Conservation (phyloP, 495 filamentous ascomycete species). For the Cudoniella acicularis region DNA sequence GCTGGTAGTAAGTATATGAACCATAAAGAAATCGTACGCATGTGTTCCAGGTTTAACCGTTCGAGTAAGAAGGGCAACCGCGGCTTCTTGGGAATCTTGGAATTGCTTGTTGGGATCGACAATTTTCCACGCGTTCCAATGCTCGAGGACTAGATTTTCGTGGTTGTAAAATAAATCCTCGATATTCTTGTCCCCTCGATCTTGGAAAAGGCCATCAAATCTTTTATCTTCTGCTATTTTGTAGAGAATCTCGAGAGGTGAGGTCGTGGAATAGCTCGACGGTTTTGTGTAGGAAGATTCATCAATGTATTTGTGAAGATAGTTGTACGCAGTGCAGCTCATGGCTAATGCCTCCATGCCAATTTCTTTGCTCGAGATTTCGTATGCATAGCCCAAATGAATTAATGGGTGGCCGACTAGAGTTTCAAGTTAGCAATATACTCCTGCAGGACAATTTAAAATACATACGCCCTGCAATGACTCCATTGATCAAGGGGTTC, state of each 20-base stretch:
- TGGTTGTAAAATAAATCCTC: constrained; percentile 60
- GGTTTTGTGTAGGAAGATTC: constrained; percentile 61
- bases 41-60: constrained; percentile 56
- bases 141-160: constrained; percentile 68
- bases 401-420: constrained; percentile 84
- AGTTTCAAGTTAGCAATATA: neutral
- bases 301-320: constrained; percentile 75
- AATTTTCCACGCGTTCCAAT: constrained; percentile 85
- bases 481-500: constrained; percentile 71
- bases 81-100: constrained; percentile 70
- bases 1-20: constrained; percentile 76
- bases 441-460: constrained; percentile 8
- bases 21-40: constrained; percentile 79
- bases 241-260: constrained; percentile 63
- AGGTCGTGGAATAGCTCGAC: constrained; percentile 46
- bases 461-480: constrained; percentile 72
- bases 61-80: constrained; percentile 64
- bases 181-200: constrained; percentile 60
- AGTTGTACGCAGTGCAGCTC: constrained; percentile 65
- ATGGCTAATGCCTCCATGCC: constrained; percentile 81
- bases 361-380: constrained; percentile 72
- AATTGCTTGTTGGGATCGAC: constrained; percentile 64
- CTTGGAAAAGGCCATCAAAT: constrained; percentile 58
- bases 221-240: constrained; percentile 49
- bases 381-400: constrained; percentile 84